Percentiles rank a stretch among this genome's conserved stretches.
Conservation (phyloP, 2,329 filamentous ascomycete species). For the Cordyceps cicadae region DNA sequence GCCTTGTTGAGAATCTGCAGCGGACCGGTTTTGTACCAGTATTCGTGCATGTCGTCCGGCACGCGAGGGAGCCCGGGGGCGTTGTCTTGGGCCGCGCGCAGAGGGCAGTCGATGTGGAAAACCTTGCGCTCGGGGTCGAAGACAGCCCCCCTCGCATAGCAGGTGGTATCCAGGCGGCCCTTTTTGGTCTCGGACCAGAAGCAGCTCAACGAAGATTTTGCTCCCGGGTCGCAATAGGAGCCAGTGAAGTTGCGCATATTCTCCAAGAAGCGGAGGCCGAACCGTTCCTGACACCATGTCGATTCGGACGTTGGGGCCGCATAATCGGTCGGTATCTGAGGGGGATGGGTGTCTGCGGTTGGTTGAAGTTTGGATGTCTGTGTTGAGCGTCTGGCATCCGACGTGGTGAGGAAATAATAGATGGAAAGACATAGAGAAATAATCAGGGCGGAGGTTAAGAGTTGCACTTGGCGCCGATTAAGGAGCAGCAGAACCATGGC, state of each 20-base stretch:
- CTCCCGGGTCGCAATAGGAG: constrained; percentile 18
- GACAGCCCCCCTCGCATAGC: constrained; percentile 2
- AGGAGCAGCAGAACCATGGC: background rate
- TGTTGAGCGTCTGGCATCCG: background rate
- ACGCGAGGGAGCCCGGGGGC: background rate
- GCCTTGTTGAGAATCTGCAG: constrained; percentile 17
- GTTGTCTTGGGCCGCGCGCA: background rate
- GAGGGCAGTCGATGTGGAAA: constrained; percentile 8
- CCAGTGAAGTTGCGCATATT: constrained; percentile 17
- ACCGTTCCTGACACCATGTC: constrained; percentile 12
- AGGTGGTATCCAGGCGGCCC: constrained; percentile 9
- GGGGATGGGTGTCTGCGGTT: background rate
- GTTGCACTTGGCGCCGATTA: background rate
- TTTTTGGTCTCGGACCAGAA: constrained; percentile 6
- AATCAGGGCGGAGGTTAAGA: background rate
- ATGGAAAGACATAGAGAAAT: background rate
- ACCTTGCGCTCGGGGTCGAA: background rate
- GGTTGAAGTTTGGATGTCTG: background rate
- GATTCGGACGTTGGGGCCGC: background rate
- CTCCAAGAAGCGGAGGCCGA: constrained; percentile 17
- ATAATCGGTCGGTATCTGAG: background rate
- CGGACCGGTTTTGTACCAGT: constrained; percentile 26
- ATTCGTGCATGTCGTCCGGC: constrained; percentile 15
- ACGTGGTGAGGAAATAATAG: background rate
- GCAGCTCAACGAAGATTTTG: constrained; percentile 17